Evolutionary conservation across 179 eudicot species (phyloP).

Genomic region (Pouteria campechiana): DNA sequence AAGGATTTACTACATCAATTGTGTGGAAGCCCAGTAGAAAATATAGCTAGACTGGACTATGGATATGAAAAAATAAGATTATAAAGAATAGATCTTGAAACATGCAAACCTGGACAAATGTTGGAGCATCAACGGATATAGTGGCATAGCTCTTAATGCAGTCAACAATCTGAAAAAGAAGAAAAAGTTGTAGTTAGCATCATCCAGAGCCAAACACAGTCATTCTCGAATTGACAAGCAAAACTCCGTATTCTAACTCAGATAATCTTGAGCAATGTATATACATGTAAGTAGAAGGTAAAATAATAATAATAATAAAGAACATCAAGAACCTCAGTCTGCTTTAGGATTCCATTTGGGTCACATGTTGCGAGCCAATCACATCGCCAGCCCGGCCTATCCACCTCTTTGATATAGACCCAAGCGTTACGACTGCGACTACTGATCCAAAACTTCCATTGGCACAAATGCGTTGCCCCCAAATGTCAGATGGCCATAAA

Average conservation of each 20-base stretch:
- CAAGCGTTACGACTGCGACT: constrained; percentile 18
- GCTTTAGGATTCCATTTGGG: constrained; percentile 10
- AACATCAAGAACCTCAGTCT: constrained; percentile 13
- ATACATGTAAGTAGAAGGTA: neutral
- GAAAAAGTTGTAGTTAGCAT: neutral
- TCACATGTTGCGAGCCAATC: constrained; percentile 25
- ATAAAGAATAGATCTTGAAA: neutral
- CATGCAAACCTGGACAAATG: constrained; percentile 57
- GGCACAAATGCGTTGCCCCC: constrained; percentile 26
- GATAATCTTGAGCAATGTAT: too few species aligned
- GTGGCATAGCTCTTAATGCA: neutral
- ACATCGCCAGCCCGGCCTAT: constrained; percentile 27
- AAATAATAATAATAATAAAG: neutral
- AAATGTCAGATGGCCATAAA: constrained; percentile 20
- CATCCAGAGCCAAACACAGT: neutral
- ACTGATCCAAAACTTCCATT: constrained; percentile 23
- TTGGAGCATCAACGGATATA: constrained; percentile 38
- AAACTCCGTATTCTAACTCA: too few species aligned
- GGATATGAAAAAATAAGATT: too few species aligned
- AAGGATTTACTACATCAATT: too few species aligned
- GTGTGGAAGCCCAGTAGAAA: too few species aligned
- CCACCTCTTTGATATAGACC: constrained; percentile 29
- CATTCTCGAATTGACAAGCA: constrained; percentile 1
- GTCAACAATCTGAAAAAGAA: neutral
- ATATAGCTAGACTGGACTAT: too few species aligned